phyloP scores from a whole-genome alignment of 2,329 filamentous ascomycete genomes.

The Botrytis hyacinthi region DNA sequence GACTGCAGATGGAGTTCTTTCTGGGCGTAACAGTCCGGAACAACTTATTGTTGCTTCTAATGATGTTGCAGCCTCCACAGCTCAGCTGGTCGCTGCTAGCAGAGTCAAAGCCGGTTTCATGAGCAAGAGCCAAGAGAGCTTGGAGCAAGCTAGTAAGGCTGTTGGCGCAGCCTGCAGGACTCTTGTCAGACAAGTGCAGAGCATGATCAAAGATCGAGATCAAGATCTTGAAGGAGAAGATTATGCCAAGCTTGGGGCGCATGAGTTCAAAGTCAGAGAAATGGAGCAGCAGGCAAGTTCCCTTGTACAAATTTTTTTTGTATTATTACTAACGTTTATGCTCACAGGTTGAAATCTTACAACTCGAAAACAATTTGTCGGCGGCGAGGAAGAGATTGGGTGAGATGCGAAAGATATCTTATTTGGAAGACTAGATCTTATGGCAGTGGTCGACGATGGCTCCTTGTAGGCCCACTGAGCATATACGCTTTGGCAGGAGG shows the following conservation, averaged over 20 bases:
- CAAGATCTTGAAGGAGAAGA: constrained; percentile 81
- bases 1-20: constrained; percentile 94
- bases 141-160: constrained; percentile 89
- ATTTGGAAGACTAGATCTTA: constrained; percentile 35
- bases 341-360: constrained; percentile 86
- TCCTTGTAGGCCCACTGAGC: neutral
- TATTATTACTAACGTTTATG: constrained; percentile 22
- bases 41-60: constrained; percentile 98
- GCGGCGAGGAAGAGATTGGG: constrained; percentile 79
- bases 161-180: constrained; percentile 85
- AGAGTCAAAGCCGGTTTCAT: constrained; percentile 98
- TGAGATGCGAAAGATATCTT: constrained; percentile 71
- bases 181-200: constrained; percentile 89
- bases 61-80: constrained; percentile 92
- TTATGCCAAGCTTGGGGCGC: constrained; percentile 81
- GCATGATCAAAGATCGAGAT: constrained; percentile 85
- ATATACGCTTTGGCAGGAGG: neutral
- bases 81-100: constrained; percentile 91
- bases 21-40: constrained; percentile 86
- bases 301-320: neutral
- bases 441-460: neutral
- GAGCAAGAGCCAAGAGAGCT: constrained; percentile 89
- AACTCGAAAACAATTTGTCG: constrained; percentile 83
- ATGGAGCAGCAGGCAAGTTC: constrained; percentile 96
- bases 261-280: constrained; percentile 97